A percentile compares a stretch with the other conserved stretches of the same genome.
Conservation (phyloP, 352 stramenopile genomes). For the Blastocystis sp. region DNA sequence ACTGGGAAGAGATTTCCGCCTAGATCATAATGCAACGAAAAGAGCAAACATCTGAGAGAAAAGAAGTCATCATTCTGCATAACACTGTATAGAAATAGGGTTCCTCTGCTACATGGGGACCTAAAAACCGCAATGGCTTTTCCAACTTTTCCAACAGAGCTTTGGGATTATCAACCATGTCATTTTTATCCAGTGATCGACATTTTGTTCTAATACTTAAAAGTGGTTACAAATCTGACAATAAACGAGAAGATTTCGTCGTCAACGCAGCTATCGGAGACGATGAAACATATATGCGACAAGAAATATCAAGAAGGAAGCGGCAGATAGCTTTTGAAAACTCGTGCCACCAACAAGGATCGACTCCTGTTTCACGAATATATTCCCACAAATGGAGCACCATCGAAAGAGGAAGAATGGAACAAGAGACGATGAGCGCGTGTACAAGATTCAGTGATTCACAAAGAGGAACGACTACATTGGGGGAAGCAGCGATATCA, state of each 20-base stretch:
- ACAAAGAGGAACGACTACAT: not conserved
- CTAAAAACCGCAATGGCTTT: not conserved
- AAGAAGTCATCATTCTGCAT: not conserved
- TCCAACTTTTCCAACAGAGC: not conserved
- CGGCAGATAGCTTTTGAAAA: not conserved
- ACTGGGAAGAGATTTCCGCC: not conserved
- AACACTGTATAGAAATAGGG: constrained; percentile 22
- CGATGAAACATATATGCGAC: not conserved
- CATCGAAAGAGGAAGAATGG: not conserved
- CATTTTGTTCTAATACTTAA: not conserved
- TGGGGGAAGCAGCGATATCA: not conserved
- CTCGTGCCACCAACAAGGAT: not conserved
- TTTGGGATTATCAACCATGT: not conserved
- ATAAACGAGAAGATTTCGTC: not conserved
- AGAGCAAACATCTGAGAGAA: not conserved
- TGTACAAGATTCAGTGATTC: not conserved
- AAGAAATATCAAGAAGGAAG: not conserved
- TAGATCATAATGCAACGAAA: not conserved
- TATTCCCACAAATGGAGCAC: not conserved
- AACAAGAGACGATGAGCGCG: not conserved
- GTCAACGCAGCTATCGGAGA: not conserved
- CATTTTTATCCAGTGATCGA: not conserved
- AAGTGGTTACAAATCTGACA: not conserved
- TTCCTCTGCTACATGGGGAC: not conserved
- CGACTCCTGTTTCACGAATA: not conserved